A percentile compares a stretch with the other conserved stretches of the same genome.
phyloP scores from a whole-genome alignment of 768 basidiomycete species.

The Termitomyces sp. region DNA sequence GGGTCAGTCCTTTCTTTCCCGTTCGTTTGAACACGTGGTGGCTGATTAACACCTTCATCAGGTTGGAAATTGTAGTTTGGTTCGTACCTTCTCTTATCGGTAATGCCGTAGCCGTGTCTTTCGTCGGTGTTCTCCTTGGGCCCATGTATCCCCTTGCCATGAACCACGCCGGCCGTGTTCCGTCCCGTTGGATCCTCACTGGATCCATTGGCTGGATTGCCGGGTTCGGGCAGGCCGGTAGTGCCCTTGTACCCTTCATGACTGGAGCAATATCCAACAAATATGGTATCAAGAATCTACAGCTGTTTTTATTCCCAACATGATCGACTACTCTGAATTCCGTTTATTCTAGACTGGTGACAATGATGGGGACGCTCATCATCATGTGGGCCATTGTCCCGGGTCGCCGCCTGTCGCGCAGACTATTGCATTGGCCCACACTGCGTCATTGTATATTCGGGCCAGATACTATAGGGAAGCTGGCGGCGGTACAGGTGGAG shows the following conservation, averaged over 20 bases:
- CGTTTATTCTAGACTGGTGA: conserved; percentile 35
- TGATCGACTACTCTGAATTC: neutral
- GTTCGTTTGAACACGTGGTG: neutral
- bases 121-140: conserved; percentile 66
- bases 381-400: conserved; percentile 53
- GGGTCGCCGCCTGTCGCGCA: neutral
- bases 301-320: conserved; percentile 17
- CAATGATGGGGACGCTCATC: conserved; percentile 55
- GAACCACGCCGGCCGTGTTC: conserved; percentile 60
- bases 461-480: too few relatives aligned
- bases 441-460: too few relatives aligned
- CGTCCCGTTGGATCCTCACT: conserved; percentile 67
- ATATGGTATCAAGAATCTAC: conserved; percentile 54
- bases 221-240: conserved; percentile 65
- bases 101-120: conserved; percentile 53
- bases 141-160: conserved; percentile 73
- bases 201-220: conserved; percentile 66
- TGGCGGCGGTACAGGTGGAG: too few relatives aligned
- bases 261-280: conserved; percentile 62
- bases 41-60: neutral
- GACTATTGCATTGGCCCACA: too few relatives aligned
- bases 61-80: conserved; percentile 58
- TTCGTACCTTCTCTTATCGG: conserved; percentile 58
- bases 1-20: conserved; percentile 24
- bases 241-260: conserved; percentile 66